Conservation (phyloP, 2,329 filamentous ascomycete genomes). For the Dactylellina sp. region DNA sequence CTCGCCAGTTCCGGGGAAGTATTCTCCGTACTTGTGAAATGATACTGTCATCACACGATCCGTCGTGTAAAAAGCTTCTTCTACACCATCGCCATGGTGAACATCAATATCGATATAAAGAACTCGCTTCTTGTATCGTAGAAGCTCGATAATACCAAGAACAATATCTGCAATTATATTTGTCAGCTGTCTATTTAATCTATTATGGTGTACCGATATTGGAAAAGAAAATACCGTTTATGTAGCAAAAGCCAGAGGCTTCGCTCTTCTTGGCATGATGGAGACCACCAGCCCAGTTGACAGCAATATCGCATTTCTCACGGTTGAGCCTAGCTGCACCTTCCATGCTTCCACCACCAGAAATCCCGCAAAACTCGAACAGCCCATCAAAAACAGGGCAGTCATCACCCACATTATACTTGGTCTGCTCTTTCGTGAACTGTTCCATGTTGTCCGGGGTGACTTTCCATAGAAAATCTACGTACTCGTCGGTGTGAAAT, state of each 20-base stretch:
- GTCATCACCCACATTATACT: slow-evolving; percentile 76
- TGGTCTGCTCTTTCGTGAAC: slow-evolving; percentile 76
- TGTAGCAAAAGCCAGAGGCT: slow-evolving; percentile 96
- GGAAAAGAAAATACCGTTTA: slow-evolving; percentile 77
- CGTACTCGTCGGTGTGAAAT: slow-evolving; percentile 79
- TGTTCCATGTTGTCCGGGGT: slow-evolving; percentile 79
- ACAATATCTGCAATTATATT: slow-evolving; percentile 81
- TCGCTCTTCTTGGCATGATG: slow-evolving; percentile 96
- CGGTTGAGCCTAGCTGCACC: slow-evolving; percentile 76
- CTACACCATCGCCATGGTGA: slow-evolving; percentile 89
- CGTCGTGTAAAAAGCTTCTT: slow-evolving; percentile 89
- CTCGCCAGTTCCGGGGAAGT: slow-evolving; percentile 92
- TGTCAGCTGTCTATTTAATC: slow-evolving; percentile 68
- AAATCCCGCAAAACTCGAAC: slow-evolving; percentile 78
- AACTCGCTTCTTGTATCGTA: slow-evolving; percentile 83
- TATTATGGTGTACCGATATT: neutral
- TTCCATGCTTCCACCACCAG: slow-evolving; percentile 77
- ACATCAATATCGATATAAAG: slow-evolving; percentile 96
- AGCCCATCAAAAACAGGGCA: slow-evolving; percentile 77
- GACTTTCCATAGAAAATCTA: slow-evolving; percentile 77
- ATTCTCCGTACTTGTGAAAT: slow-evolving; percentile 90
- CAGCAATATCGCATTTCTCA: slow-evolving; percentile 83
- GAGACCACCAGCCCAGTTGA: slow-evolving; percentile 96
- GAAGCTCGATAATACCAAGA: slow-evolving; percentile 86
- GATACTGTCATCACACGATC: slow-evolving; percentile 92